Base-by-base conservation (phyloP, 2,329 filamentous ascomycete genomes). In the Apiospora saccharicola region DNA sequence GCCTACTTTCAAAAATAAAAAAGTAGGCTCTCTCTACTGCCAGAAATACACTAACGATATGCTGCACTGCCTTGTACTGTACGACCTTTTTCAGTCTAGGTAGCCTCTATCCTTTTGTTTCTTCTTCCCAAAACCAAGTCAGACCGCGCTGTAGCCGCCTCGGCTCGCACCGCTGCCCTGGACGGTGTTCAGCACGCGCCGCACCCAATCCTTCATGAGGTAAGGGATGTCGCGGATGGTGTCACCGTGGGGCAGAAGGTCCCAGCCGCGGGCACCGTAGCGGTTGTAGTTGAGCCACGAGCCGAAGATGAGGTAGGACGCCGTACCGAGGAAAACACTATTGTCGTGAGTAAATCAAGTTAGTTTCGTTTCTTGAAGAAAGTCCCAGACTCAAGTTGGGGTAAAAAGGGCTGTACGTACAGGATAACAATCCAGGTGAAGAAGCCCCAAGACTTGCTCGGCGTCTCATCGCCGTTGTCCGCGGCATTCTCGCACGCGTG, bases 261-360 rank as follows among this genome's bases (percentile, higher is more conserved):
- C 96, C 95, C 95, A 98, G 72, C 96, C 96, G 64, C 96, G 90
- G 70, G 96, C 95, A 68, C 96, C 96, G 83, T 98, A 98, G 74
- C 95, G 93, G 85, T 95, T 98, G 88, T 98, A 98, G 86, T 98
- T 98, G 81, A 98, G 91, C 96, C 96, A 99, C 26, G 95, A 97
- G 75, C 96, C 95, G 80, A 98, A 98, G 81, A 98, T 98, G 76
- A 99, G 91, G 84, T 98, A 99, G 34, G 95, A 86, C 1, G 96
- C 94, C 53, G 91, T 92, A 67, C 90, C 90, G 74, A 98, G 88
- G 89, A 99, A 99, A 73, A 92, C 85, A 77, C 95, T 98, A 76
- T 14, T 68, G 73, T 79, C 68, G 73, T 79, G 75, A 76, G 80
- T 78, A 74, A 46, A n/a, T 73, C 22, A 22, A 71, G 16, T 12